Conservation (phyloP, 2,329 filamentous ascomycete genomes). For the Neofusicoccum ribis region DNA sequence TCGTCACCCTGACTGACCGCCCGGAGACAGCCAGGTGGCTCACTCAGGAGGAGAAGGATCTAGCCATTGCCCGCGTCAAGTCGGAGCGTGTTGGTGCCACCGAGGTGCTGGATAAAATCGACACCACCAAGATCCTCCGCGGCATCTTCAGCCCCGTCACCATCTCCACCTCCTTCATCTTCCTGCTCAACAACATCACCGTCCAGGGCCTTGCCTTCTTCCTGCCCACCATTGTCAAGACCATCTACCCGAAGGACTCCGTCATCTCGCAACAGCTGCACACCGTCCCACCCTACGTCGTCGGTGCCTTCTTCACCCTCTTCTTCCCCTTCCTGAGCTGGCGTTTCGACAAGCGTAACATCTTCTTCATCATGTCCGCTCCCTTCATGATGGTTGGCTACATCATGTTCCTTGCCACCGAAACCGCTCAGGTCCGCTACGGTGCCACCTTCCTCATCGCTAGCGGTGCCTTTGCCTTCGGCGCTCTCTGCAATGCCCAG, state of each 20-base stretch:
- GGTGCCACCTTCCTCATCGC: conserved; percentile 71
- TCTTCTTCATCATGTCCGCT: conserved; percentile 61
- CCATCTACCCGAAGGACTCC: conserved; percentile 62
- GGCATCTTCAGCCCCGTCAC: conserved; percentile 68
- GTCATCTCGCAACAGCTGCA: conserved; percentile 67
- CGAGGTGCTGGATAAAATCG: conserved; percentile 64
- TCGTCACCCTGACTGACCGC: conserved; percentile 67
- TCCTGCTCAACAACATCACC: conserved; percentile 68
- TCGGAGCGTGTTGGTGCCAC: conserved; percentile 65
- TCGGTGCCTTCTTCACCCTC: conserved; percentile 67
- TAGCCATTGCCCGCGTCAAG: conserved; percentile 67
- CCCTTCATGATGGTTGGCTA: conserved; percentile 70
- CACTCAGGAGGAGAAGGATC: conserved; percentile 62
- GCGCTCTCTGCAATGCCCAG: conserved; percentile 66
- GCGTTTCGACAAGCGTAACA: conserved; percentile 59
- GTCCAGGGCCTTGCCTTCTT: conserved; percentile 72
- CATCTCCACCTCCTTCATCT: conserved; percentile 57
- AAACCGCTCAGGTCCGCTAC: conserved; percentile 56
- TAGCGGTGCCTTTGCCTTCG: conserved; percentile 62
- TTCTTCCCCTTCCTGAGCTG: conserved; percentile 63
- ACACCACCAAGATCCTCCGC: conserved; percentile 58
- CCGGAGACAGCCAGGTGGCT: conserved; percentile 70
- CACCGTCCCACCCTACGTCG: conserved; percentile 69
- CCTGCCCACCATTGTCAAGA: conserved; percentile 67
- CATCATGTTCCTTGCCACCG: conserved; percentile 66